A percentile compares a stretch with the other conserved stretches of the same genome.
phyloP scores from a whole-genome alignment of 2,329 filamentous ascomycete species.

The Pezicula radicicola region DNA sequence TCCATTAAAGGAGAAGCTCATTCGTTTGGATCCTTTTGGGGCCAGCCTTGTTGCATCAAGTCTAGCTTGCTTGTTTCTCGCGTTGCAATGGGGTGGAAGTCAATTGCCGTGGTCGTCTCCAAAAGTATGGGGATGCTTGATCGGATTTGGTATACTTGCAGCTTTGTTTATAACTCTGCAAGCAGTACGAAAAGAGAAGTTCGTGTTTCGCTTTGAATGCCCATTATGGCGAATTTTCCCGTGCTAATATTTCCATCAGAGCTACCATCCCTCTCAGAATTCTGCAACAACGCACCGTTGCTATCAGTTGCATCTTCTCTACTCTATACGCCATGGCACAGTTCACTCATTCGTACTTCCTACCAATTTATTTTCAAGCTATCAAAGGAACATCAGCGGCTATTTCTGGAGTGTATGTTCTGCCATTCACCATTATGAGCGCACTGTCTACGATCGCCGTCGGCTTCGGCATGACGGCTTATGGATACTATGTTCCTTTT shows the following conservation, averaged over 20 bases:
- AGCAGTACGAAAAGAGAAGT: constrained; percentile 1
- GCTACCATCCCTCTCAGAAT: constrained; percentile 1
- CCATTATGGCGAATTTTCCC: not conserved
- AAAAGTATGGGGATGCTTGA: constrained; percentile 35
- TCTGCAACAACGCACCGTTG: not conserved
- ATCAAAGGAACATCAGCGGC: not conserved
- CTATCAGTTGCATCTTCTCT: not conserved
- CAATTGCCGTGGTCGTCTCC: constrained; percentile 37
- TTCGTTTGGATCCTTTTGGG: constrained; percentile 42
- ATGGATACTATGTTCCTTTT: constrained; percentile 36
- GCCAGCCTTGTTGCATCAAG: constrained; percentile 39
- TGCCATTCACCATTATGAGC: constrained; percentile 19
- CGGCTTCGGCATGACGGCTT: constrained; percentile 31
- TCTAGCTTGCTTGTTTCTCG: constrained; percentile 38
- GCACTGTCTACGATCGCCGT: constrained; percentile 34
- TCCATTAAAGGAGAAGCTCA: constrained; percentile 36
- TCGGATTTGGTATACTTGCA: constrained; percentile 25
- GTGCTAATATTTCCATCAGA: not conserved
- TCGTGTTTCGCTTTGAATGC: not conserved
- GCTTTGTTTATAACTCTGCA: constrained; percentile 26
- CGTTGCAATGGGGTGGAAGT: constrained; percentile 41
- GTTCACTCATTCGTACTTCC: constrained; percentile 1
- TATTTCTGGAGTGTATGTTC: not conserved
- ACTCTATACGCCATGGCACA: not conserved
- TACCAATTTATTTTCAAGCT: constrained; percentile 9